Percentiles rank a stretch among this genome's conserved stretches.
phyloP scores from a whole-genome alignment of 306 rosid species.

The Corylus avellana region DNA sequence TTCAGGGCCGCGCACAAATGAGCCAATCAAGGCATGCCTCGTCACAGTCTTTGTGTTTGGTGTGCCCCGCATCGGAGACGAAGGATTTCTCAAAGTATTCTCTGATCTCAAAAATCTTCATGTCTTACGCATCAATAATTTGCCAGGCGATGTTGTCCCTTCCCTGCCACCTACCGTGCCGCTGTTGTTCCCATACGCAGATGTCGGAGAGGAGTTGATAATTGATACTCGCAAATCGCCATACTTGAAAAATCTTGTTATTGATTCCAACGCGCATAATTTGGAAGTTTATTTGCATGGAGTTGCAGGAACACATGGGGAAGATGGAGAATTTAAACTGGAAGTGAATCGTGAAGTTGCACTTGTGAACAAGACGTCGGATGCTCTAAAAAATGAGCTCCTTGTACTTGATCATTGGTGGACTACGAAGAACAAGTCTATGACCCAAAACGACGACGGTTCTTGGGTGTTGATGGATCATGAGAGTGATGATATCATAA shows the following conservation, averaged over 20 bases:
- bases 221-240: constrained; percentile 51
- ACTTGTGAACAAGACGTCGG: constrained; percentile 42
- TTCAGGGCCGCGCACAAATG: too few relatives aligned
- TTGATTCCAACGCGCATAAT: constrained; percentile 43
- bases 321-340: constrained; percentile 47
- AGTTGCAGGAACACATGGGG: constrained; percentile 71
- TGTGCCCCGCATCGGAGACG: too few relatives aligned
- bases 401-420: constrained; percentile 56
- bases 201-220: constrained; percentile 57
- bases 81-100: too few relatives aligned
- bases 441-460: constrained; percentile 65
- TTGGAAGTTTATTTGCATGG: constrained; percentile 76
- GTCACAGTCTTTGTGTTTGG: too few relatives aligned
- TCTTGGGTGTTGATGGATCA: constrained; percentile 63
- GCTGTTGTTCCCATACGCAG: constrained; percentile 26
- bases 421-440: constrained; percentile 51
- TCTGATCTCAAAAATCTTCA: too few relatives aligned
- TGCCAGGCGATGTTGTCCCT: too few relatives aligned
- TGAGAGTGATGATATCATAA: constrained; percentile 40
- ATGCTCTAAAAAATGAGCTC: constrained; percentile 52
- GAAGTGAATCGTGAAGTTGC: constrained; percentile 57
- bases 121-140: too few relatives aligned
- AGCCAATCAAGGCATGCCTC: too few relatives aligned
- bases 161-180: not conserved
- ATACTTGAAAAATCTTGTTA: constrained; percentile 51